Conservation (phyloP, 177 flowering plant species). For the Tripterygium wilfordii region DNA sequence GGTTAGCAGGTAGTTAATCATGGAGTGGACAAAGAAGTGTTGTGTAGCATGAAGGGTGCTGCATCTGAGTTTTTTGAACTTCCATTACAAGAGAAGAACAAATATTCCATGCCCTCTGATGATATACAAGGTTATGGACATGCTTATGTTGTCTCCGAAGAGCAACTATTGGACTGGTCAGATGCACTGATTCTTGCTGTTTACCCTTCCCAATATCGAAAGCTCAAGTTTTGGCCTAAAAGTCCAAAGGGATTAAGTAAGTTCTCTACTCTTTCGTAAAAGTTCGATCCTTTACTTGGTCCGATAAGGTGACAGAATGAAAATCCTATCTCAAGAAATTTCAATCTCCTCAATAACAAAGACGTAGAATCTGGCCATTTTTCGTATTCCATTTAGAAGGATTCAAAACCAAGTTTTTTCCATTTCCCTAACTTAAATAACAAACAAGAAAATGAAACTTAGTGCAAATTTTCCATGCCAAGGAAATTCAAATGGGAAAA, state of each 20-base stretch:
- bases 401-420: too few species aligned
- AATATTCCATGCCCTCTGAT: slow-evolving; percentile 8
- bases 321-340: too few species aligned
- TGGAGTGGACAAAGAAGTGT: slow-evolving; percentile 13
- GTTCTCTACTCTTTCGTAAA: too few species aligned
- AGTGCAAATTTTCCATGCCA: background rate
- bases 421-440: too few species aligned
- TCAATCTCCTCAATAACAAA: too few species aligned
- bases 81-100: slow-evolving; percentile 24
- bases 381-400: too few species aligned
- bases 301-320: too few species aligned
- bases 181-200: slow-evolving; percentile 6
- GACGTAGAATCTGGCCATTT: too few species aligned
- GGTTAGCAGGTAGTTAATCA: slow-evolving; percentile 21
- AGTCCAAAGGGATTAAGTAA: slow-evolving; percentile 1
- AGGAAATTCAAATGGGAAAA: background rate
- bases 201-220: slow-evolving; percentile 3
- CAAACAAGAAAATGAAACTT: too few species aligned
- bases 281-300: too few species aligned
- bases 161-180: slow-evolving; percentile 25
- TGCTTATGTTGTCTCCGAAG: slow-evolving; percentile 16
- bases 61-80: slow-evolving; percentile 16
- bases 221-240: slow-evolving; percentile 11
- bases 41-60: slow-evolving; percentile 9
- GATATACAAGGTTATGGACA: slow-evolving; percentile 24